Conservation (phyloP, 2,329 filamentous ascomycete species). For the Raffaelea arxii region DNA sequence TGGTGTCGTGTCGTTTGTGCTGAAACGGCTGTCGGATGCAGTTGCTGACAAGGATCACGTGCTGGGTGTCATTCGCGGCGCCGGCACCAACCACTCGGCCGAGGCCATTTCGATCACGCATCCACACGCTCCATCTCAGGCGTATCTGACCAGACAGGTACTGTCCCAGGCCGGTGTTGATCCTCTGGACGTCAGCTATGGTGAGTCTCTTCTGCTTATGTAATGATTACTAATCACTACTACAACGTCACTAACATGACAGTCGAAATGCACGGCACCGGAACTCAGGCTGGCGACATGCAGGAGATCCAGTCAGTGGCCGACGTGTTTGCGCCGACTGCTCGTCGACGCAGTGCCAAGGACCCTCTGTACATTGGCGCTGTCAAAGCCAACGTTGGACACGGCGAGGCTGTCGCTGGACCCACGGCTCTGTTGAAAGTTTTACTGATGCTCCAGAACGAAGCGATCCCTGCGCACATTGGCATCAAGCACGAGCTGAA, state of each 20-base stretch:
- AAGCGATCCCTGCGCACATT: slow-evolving; percentile 38
- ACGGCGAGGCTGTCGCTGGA: slow-evolving; percentile 34
- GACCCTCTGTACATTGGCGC: slow-evolving; percentile 34
- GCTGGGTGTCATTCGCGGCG: slow-evolving; percentile 50
- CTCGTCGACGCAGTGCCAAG: slow-evolving; percentile 13
- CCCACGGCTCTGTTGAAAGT: slow-evolving; percentile 34
- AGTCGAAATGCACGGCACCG: slow-evolving; percentile 64
- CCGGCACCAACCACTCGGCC: slow-evolving; percentile 54
- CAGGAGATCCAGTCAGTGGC: slow-evolving; percentile 51
- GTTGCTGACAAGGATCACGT: slow-evolving; percentile 33
- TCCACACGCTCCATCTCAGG: slow-evolving; percentile 48
- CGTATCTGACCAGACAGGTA: slow-evolving; percentile 45
- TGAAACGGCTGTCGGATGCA: slow-evolving; percentile 38
- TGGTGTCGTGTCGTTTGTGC: slow-evolving; percentile 29
- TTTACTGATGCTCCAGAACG: slow-evolving; percentile 39
- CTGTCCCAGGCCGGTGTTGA: slow-evolving; percentile 46
- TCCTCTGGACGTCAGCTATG: slow-evolving; percentile 49
- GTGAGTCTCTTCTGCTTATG: too few relatives aligned
- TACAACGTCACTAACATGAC: too few relatives aligned
- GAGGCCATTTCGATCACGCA: slow-evolving; percentile 54
- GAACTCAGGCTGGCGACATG: slow-evolving; percentile 54
- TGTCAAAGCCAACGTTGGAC: slow-evolving; percentile 42
- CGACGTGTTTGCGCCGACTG: slow-evolving; percentile 1
- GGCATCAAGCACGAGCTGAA: slow-evolving; percentile 35
- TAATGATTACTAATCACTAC: too few relatives aligned